Percentiles rank a stretch among this genome's conserved stretches.
These are phyloP conservation scores for Bipolaris cookei DNA, from an alignment of 2,329 filamentous ascomycete genomes.

Conservation along the genomic window DNA sequence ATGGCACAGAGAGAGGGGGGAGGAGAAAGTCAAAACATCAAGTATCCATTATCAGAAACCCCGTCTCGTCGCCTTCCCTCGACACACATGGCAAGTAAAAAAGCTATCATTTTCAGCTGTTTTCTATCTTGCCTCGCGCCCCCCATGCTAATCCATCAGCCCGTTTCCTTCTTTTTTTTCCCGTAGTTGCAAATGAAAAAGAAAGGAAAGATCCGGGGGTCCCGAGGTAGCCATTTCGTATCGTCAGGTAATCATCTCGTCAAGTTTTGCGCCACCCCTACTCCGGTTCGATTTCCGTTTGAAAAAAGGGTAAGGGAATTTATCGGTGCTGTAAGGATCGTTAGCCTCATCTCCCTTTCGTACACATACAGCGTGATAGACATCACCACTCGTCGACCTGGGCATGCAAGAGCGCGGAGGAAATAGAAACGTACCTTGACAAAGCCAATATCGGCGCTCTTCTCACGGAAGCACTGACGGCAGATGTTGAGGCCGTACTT, in stretches of 20 bases:
- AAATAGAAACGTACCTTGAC: conserved; percentile 60
- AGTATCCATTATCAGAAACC: background rate
- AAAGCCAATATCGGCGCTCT: conserved; percentile 71
- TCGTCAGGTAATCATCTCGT: conserved; percentile 40
- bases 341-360: conserved; percentile 15
- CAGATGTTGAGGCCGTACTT: conserved; percentile 96
- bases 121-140: background rate
- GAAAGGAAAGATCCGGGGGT: conserved; percentile 1
- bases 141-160: conserved; percentile 1
- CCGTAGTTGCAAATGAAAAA: background rate
- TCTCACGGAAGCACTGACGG: conserved; percentile 75
- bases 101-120: background rate
- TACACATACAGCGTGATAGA: background rate
- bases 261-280: conserved; percentile 35
- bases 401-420: background rate
- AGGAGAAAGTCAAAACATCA: background rate
- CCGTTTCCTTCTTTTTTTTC: background rate
- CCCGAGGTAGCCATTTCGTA: conserved; percentile 24
- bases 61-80: background rate
- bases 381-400: too few species aligned
- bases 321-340: conserved; percentile 42
- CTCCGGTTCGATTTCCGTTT: conserved; percentile 29
- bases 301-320: conserved; percentile 27
- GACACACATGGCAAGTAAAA: background rate
- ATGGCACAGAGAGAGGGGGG: background rate